Evolutionary conservation across 352 stramenopile genomes (phyloP).

Genomic region (Pythium brachiatum): DNA sequence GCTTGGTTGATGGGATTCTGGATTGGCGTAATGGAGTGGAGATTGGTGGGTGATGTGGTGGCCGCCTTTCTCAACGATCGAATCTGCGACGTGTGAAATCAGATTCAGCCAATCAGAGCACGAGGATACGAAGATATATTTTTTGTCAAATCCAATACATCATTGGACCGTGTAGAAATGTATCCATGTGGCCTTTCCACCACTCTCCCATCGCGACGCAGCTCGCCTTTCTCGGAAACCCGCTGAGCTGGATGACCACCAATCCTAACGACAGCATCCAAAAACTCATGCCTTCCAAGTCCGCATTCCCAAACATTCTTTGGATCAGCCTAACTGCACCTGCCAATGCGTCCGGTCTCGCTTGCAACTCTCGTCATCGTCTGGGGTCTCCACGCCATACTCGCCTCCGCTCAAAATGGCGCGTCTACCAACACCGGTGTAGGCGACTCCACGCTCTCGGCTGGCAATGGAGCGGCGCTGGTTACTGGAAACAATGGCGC

Average conservation of each 20-base stretch:
- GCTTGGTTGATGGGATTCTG: not conserved
- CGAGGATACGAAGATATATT: not conserved
- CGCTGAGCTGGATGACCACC: not conserved
- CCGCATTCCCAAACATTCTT: not conserved
- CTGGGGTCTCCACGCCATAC: not conserved
- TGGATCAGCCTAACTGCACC: not conserved
- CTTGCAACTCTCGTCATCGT: not conserved
- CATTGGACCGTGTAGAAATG: not conserved
- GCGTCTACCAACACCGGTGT: not conserved
- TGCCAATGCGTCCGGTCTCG: not conserved
- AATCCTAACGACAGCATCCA: too few relatives aligned
- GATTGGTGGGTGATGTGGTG: not conserved
- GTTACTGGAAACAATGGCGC: not conserved
- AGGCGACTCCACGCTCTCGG: slow-evolving; percentile 1
- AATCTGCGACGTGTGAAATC: slow-evolving; percentile 11
- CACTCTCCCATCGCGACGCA: too few relatives aligned
- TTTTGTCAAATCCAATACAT: not conserved
- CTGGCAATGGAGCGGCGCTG: not conserved
- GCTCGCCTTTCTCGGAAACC: slow-evolving; percentile 1
- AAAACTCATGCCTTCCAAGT: not conserved
- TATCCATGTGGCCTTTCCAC: not conserved
- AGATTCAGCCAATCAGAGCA: not conserved
- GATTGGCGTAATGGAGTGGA: not conserved
- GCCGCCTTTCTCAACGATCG: not conserved
- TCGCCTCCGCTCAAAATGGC: not conserved